Evolutionary conservation across 2,329 filamentous ascomycete species (phyloP).

Genomic region (Hortaea werneckii): DNA sequence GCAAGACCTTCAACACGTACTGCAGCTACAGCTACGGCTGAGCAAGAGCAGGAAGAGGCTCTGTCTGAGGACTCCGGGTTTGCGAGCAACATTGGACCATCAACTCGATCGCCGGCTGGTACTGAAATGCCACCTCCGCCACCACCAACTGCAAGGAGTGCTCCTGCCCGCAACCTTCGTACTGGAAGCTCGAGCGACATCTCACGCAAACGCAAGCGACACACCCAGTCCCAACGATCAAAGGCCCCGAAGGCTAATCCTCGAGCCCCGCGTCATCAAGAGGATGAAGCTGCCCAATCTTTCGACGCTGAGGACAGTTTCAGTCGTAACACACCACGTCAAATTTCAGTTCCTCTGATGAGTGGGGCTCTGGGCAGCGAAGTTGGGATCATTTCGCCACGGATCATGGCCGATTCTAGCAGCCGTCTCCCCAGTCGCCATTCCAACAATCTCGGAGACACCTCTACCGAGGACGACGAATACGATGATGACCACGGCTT

Average conservation of each 20-base stretch:
- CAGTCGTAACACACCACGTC: background rate
- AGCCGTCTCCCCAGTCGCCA: background rate
- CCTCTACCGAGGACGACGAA: background rate
- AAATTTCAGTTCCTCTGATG: background rate
- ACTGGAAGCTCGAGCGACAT: too few species aligned
- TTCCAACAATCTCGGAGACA: background rate
- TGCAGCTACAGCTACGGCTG: background rate
- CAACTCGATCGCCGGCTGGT: background rate
- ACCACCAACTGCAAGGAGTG: background rate
- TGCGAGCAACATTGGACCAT: background rate
- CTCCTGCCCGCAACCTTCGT: too few species aligned
- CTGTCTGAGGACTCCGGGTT: background rate
- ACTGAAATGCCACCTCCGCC: background rate
- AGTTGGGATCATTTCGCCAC: too few species aligned
- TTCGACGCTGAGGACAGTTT: background rate
- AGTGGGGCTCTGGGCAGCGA: constrained; percentile 1
- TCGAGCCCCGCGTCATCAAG: too few species aligned
- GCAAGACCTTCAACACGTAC: background rate
- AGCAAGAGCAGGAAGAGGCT: background rate
- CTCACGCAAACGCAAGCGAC: background rate
- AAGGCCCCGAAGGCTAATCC: background rate
- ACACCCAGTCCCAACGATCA: background rate
- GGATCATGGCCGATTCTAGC: too few species aligned
- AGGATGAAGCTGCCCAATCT: background rate
- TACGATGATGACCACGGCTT: too few species aligned